Evolutionary conservation across 257 asterid species (phyloP).

Genomic region (Thymus quinquecostatus): DNA sequence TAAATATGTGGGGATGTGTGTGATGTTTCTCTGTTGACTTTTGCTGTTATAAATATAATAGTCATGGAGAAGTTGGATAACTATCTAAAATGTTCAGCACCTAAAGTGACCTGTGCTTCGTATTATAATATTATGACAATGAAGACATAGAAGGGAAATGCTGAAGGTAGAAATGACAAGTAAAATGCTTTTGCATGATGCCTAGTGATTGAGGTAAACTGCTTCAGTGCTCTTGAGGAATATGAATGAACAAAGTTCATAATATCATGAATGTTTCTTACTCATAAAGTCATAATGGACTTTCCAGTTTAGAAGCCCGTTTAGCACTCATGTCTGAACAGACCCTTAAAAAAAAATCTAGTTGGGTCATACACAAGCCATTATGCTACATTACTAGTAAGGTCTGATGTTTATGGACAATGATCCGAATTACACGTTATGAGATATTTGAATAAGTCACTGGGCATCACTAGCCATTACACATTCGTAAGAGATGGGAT

Average conservation of each 20-base stretch:
- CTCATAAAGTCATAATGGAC: neutral
- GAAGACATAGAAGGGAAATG: conserved; percentile 15
- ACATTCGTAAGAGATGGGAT: neutral
- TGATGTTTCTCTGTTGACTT: neutral
- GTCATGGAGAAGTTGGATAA: neutral
- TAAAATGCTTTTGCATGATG: conserved; percentile 9
- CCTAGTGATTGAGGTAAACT: conserved; percentile 5
- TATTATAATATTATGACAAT: neutral
- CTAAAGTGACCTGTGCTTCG: neutral
- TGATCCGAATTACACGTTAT: neutral
- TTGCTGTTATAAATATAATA: neutral
- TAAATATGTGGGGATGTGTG: conserved; percentile 5
- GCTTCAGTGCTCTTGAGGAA: neutral
- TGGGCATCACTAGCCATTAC: conserved; percentile 1
- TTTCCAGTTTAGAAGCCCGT: conserved; percentile 17
- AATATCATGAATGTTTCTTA: conserved; percentile 4
- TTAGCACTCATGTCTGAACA: neutral
- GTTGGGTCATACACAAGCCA: conserved; percentile 10
- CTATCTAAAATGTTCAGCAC: too few species aligned
- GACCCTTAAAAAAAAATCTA: conserved; percentile 9
- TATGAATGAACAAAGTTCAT: neutral
- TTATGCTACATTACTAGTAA: conserved; percentile 4
- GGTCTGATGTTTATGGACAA: too few species aligned
- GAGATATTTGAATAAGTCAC: conserved; percentile 16
- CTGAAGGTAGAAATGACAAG: conserved; percentile 2